Percentiles rank a stretch among this genome's conserved stretches.
phyloP scores from a whole-genome alignment of 371 early-diverging fungal genomes.

The Batkoa obscura region DNA sequence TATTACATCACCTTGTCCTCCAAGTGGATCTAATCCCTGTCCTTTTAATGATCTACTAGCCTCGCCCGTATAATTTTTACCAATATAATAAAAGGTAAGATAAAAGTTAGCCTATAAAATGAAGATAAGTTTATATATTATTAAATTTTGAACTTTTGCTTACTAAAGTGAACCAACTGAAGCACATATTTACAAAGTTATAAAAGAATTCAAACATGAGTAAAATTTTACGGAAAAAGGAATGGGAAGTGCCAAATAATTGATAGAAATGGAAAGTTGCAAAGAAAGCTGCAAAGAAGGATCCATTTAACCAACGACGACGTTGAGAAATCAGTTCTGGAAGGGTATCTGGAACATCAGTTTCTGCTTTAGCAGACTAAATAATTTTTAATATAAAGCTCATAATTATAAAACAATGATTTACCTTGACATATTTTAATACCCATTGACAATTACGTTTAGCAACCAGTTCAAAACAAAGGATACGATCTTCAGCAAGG shows the following conservation, averaged over 20 bases:
- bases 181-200: conserved; percentile 32
- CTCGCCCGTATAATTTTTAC: conserved; percentile 9
- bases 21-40: background rate
- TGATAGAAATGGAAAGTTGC: conserved; percentile 26
- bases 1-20: conserved; percentile 12
- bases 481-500: conserved; percentile 69
- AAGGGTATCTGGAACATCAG: conserved; percentile 60
- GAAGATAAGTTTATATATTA: conserved; percentile 6
- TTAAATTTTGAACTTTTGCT: conserved; percentile 4
- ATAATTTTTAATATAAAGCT: background rate
- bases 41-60: no score
- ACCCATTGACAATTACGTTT: conserved; percentile 51
- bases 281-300: conserved; percentile 48
- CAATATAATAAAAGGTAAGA: conserved; percentile 53
- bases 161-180: conserved; percentile 59
- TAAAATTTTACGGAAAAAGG: conserved; percentile 33
- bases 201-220: conserved; percentile 44
- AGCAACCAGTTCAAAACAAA: conserved; percentile 74
- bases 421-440: conserved; percentile 41
- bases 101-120: conserved; percentile 42
- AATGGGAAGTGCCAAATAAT: conserved; percentile 41
- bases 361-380: conserved; percentile 50
- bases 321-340: conserved; percentile 75
- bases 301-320: conserved; percentile 79
- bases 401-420: background rate